A percentile compares a stretch with the other conserved stretches of the same genome.
Conservation (phyloP, 108 stramenopile species). For the Aureococcus anophagefferens region DNA sequence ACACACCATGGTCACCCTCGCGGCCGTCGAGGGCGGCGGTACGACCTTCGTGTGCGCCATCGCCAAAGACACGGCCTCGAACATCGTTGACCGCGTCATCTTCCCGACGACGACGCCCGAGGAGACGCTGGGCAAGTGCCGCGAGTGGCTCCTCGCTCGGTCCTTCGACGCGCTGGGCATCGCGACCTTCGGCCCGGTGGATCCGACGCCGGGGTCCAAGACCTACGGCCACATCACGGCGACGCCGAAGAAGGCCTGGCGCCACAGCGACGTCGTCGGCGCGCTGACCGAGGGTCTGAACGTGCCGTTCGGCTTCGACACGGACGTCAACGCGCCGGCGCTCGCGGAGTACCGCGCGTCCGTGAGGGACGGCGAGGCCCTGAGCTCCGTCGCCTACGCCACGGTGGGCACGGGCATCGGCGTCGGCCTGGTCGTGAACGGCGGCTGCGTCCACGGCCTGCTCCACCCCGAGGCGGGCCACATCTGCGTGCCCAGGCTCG, state of each 20-base stretch:
- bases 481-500: constrained; percentile 20
- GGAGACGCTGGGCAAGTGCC: constrained; percentile 5
- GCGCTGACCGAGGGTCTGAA: constrained; percentile 22
- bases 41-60: constrained; percentile 79
- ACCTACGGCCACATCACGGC: constrained; percentile 74
- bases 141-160: background rate
- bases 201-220: constrained; percentile 39
- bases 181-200: constrained; percentile 85
- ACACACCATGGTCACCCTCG: constrained; percentile 33
- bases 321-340: constrained; percentile 96
- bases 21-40: constrained; percentile 89
- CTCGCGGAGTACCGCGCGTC: constrained; percentile 64
- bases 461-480: constrained; percentile 84
- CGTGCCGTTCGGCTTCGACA: constrained; percentile 63
- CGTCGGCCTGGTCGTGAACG: constrained; percentile 81
- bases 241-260: constrained; percentile 81
- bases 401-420: constrained; percentile 92
- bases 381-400: constrained; percentile 64
- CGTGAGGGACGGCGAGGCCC: background rate
- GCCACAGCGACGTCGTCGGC: constrained; percentile 58
- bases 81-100: constrained; percentile 20
- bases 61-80: constrained; percentile 21
- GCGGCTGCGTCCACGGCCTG: constrained; percentile 69
- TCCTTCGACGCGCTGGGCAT: constrained; percentile 62
- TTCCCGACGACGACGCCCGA: constrained; percentile 25